phyloP scores from a whole-genome alignment of 2,329 filamentous ascomycete species.

The Penicillium hordei region DNA sequence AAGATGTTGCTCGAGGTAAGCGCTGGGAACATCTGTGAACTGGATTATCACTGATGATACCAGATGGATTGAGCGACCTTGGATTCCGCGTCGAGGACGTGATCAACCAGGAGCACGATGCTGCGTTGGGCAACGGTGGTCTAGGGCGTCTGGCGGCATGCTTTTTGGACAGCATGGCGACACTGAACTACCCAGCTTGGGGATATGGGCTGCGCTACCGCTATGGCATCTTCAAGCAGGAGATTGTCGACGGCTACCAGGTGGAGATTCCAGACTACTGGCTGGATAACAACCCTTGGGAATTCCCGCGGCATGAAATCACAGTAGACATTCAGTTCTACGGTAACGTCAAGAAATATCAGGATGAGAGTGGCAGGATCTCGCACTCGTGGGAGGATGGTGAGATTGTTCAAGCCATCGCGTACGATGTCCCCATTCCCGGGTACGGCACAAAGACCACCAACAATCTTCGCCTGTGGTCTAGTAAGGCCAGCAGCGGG shows the following conservation, averaged over 20 bases:
- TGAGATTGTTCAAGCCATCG: constrained; percentile 86
- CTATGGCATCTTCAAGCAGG: constrained; percentile 99
- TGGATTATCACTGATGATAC: constrained; percentile 20
- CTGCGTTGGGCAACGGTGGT: constrained; percentile 92
- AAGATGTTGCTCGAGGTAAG: constrained; percentile 76
- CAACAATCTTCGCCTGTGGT: constrained; percentile 97
- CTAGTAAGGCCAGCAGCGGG: constrained; percentile 91
- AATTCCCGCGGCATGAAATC: constrained; percentile 93
- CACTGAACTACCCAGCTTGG: constrained; percentile 94
- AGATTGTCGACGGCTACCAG: constrained; percentile 96
- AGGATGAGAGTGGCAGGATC: constrained; percentile 74
- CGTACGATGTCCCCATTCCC: constrained; percentile 89
- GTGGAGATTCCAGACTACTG: constrained; percentile 98
- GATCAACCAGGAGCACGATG: constrained; percentile 91
- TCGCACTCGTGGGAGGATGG: constrained; percentile 83
- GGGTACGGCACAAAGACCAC: constrained; percentile 87
- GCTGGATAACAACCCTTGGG: constrained; percentile 99
- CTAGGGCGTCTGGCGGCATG: constrained; percentile 92
- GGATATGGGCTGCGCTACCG: constrained; percentile 93
- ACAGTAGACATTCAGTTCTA: constrained; percentile 98
- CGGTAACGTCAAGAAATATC: constrained; percentile 72
- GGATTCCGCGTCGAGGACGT: constrained; percentile 97
- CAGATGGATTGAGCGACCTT: constrained; percentile 81
- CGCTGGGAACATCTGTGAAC: constrained; percentile 6
- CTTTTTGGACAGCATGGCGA: constrained; percentile 93